phyloP scores from a whole-genome alignment of 1,284 basidiomycete species.

The Papiliotrema flavescens region DNA sequence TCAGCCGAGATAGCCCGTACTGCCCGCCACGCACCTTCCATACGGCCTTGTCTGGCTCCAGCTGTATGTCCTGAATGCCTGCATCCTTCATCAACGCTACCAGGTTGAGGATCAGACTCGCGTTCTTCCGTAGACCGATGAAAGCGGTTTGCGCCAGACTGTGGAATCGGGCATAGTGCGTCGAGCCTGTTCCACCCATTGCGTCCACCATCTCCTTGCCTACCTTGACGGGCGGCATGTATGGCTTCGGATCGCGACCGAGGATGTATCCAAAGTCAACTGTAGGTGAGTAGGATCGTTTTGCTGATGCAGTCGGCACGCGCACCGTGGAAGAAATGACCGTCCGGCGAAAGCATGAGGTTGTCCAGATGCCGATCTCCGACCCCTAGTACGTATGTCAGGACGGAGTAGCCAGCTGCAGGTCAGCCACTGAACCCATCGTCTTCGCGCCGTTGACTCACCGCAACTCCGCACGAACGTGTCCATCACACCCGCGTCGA shows the following conservation, averaged over 20 bases:
- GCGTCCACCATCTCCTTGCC: conserved; percentile 99
- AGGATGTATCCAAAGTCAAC: conserved; percentile 99
- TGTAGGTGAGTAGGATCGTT: conserved; percentile 53
- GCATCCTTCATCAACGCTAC: conserved; percentile 97
- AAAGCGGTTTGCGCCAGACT: conserved; percentile 95
- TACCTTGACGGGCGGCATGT: conserved; percentile 96
- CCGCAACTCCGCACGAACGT: conserved; percentile 97
- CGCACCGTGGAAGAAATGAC: conserved; percentile 55
- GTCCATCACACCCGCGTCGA: conserved; percentile 87
- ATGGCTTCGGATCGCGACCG: conserved; percentile 95
- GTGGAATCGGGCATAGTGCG: conserved; percentile 92
- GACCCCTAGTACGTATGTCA: conserved; percentile 94
- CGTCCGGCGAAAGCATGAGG: conserved; percentile 85
- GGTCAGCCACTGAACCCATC: background rate
- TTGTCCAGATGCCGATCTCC: conserved; percentile 98
- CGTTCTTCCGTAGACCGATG: conserved; percentile 88
- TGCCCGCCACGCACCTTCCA: conserved; percentile 49
- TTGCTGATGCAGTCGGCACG: background rate
- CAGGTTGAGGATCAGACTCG: conserved; percentile 96
- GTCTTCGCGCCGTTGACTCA: conserved; percentile 51
- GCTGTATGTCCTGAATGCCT: conserved; percentile 95
- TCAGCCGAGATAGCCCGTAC: background rate
- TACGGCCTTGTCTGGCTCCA: conserved; percentile 60
- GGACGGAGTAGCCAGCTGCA: conserved; percentile 93
- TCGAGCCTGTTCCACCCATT: conserved; percentile 92